Evolutionary conservation across 2,329 filamentous ascomycete species (phyloP).

Genomic region (Raffaelea albimanens): DNA sequence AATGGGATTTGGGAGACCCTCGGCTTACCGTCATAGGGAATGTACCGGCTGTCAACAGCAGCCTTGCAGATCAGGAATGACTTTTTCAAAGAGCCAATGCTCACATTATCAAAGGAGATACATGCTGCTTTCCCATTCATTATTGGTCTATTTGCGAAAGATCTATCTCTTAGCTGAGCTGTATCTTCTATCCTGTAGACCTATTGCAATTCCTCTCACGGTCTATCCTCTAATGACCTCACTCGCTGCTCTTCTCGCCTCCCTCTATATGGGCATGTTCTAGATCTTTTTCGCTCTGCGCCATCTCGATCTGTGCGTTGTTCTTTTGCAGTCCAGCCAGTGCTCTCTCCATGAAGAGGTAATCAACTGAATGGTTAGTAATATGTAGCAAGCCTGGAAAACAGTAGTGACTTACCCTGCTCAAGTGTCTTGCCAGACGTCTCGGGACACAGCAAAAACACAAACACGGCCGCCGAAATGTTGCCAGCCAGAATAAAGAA

Average conservation of each 20-base stretch:
- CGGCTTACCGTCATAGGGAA: too few species aligned
- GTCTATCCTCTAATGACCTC: too few species aligned
- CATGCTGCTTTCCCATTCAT: too few species aligned
- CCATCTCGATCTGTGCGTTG: not conserved
- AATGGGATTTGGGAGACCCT: too few species aligned
- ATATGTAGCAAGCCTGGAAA: not conserved
- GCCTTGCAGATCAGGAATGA: too few species aligned
- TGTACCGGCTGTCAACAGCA: too few species aligned
- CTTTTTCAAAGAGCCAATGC: too few species aligned
- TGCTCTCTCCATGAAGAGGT: not conserved
- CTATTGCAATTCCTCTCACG: too few species aligned
- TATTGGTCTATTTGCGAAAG: too few species aligned
- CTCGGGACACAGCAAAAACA: not conserved
- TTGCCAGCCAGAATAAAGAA: slow-evolving; percentile 2
- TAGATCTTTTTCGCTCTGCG: not conserved
- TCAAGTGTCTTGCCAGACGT: slow-evolving; percentile 2
- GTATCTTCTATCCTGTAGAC: too few species aligned
- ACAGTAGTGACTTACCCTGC: not conserved
- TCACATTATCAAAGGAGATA: too few species aligned
- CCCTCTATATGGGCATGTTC: not conserved
- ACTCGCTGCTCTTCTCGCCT: not conserved
- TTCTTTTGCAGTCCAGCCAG: not conserved
- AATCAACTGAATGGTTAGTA: not conserved
- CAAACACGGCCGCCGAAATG: not conserved
- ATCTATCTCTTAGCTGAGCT: too few species aligned